Conservation (phyloP, 1,284 basidiomycete species). For the Phylloboletellus chloephorus region DNA sequence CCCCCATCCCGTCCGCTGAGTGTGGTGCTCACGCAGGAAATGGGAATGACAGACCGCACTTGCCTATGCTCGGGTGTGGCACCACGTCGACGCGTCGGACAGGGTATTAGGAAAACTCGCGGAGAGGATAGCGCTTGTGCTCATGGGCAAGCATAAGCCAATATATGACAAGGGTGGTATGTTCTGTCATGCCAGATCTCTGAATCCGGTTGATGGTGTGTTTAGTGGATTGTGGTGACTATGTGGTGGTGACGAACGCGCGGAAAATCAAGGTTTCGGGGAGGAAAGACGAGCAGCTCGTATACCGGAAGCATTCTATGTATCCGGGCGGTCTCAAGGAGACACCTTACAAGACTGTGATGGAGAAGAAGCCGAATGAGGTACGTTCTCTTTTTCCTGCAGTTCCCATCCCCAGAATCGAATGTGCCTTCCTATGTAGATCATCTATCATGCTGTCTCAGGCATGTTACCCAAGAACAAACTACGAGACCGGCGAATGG, state of each 20-base stretch:
- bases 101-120: constrained; percentile 91
- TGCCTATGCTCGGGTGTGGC: constrained; percentile 92
- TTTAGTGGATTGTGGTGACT: constrained; percentile 92
- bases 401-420: not conserved
- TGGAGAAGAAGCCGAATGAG: constrained; percentile 85
- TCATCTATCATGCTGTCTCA: constrained; percentile 91
- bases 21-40: not conserved
- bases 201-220: not conserved
- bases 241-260: constrained; percentile 94
- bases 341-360: constrained; percentile 77
- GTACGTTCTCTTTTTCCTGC: constrained; percentile 44
- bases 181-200: constrained; percentile 23
- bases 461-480: constrained; percentile 98
- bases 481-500: constrained; percentile 78
- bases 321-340: constrained; percentile 93
- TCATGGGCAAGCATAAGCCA: constrained; percentile 99
- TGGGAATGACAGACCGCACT: constrained; percentile 79
- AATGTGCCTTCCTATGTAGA: constrained; percentile 44
- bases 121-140: constrained; percentile 85
- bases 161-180: constrained; percentile 88
- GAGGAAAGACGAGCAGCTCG: constrained; percentile 80
- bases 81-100: constrained; percentile 88
- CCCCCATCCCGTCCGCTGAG: not conserved
- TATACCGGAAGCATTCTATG: constrained; percentile 90
- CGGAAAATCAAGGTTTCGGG: constrained; percentile 85